These are phyloP conservation scores for Pezicula carpinea DNA, from an alignment of 2,329 filamentous ascomycete genomes.

Conservation along the genomic window DNA sequence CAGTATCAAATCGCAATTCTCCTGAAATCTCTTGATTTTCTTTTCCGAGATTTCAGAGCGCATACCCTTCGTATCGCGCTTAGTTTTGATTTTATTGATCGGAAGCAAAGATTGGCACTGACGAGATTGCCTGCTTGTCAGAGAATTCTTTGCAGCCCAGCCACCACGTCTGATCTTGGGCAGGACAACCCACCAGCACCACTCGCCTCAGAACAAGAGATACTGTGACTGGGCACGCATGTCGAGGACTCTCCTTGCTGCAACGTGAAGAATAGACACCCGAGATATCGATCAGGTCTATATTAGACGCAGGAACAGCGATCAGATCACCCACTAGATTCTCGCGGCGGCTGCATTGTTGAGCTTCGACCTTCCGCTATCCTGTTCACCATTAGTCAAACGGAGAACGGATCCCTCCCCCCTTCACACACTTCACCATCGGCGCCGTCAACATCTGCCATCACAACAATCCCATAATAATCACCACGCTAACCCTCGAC, in stretches of 20 bases:
- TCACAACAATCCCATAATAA: neutral
- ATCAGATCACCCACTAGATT: neutral
- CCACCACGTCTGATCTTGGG: neutral
- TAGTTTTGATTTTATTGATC: neutral
- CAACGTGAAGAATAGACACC: neutral
- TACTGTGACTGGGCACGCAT: neutral
- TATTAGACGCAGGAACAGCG: neutral
- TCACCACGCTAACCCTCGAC: constrained; percentile 13
- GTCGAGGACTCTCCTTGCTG: neutral
- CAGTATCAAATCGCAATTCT: constrained; percentile 1
- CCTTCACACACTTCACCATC: neutral
- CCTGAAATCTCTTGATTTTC: constrained; percentile 1
- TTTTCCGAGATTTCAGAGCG: neutral
- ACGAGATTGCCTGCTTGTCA: neutral
- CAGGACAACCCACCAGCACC: neutral
- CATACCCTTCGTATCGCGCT: too few species aligned
- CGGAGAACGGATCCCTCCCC: neutral
- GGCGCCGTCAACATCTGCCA: neutral
- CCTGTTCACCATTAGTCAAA: neutral
- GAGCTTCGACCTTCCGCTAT: neutral
- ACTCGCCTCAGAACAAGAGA: neutral
- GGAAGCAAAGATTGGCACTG: neutral
- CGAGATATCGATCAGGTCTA: neutral
- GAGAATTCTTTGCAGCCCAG: neutral
- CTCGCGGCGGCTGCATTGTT: neutral